These are phyloP conservation scores for Rugonectria rugulosa DNA, from an alignment of 2,329 filamentous ascomycete genomes.

Conservation along the genomic window DNA sequence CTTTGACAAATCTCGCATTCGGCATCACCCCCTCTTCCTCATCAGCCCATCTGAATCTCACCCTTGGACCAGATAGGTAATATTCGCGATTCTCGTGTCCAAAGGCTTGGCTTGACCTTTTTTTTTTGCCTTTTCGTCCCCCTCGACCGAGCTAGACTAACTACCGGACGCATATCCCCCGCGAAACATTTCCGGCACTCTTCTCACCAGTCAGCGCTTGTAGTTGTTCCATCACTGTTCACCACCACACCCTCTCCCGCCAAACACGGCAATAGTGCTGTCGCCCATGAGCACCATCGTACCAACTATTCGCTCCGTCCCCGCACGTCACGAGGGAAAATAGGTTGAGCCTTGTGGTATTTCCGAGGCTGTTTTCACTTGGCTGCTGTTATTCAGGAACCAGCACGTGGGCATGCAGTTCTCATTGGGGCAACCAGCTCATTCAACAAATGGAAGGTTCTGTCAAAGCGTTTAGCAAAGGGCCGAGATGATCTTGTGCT, in stretches of 20 bases:
- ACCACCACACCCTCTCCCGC: constrained; percentile 12
- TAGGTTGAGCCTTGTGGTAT: background rate
- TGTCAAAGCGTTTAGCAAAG: too few species aligned
- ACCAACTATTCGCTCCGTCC: constrained; percentile 13
- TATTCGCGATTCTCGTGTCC: constrained; percentile 9
- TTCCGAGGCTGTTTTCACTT: constrained; percentile 13
- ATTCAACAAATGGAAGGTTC: too few species aligned
- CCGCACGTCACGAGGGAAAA: constrained; percentile 20
- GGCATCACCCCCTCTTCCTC: too few species aligned
- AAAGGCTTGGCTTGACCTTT: background rate
- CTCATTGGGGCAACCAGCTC: too few species aligned
- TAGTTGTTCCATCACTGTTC: background rate
- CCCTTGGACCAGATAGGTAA: constrained; percentile 16
- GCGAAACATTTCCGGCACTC: constrained; percentile 14
- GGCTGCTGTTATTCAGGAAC: constrained; percentile 3
- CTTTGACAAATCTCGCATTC: too few species aligned
- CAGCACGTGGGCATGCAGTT: constrained; percentile 7
- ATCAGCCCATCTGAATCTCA: background rate
- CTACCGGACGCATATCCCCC: constrained; percentile 14
- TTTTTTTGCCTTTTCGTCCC: background rate
- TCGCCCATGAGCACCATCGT: constrained; percentile 2
- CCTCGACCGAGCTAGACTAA: constrained; percentile 1
- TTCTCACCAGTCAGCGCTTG: background rate
- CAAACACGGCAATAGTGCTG: constrained; percentile 7
- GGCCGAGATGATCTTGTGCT: too few species aligned